Evolutionary conservation across 2,329 filamentous ascomycete species (phyloP).

Genomic region (Venturia carpophila): DNA sequence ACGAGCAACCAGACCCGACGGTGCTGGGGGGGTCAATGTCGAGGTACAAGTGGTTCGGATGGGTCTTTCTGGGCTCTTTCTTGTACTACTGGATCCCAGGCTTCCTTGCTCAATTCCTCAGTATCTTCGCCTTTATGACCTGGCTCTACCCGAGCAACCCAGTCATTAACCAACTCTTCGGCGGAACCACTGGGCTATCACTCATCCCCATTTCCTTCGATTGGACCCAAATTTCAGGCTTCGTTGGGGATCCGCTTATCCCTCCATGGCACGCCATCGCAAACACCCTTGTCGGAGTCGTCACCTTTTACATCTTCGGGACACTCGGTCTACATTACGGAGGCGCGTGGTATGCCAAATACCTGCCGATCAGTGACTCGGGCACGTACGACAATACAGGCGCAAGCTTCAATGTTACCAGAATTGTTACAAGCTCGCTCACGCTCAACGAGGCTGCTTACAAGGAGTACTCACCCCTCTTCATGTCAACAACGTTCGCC

Average conservation of each 20-base stretch:
- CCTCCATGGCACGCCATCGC: constrained; percentile 19
- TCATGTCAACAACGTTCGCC: constrained; percentile 64
- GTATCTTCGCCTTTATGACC: constrained; percentile 25
- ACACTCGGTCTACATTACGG: constrained; percentile 56
- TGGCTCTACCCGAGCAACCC: constrained; percentile 26
- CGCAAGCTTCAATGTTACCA: constrained; percentile 53
- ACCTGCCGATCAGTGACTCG: constrained; percentile 62
- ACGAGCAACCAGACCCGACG: constrained; percentile 22
- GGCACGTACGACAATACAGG: constrained; percentile 66
- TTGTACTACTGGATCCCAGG: constrained; percentile 27
- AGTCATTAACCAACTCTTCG: constrained; percentile 27
- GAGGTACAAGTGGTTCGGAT: constrained; percentile 24
- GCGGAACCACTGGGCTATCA: constrained; percentile 24
- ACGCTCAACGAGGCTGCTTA: constrained; percentile 58
- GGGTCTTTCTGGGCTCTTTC: constrained; percentile 23
- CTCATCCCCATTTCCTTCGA: constrained; percentile 26
- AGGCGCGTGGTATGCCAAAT: constrained; percentile 56
- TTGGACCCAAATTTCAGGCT: constrained; percentile 29
- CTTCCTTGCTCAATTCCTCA: constrained; percentile 23
- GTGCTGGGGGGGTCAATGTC: constrained; percentile 25
- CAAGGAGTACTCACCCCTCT: constrained; percentile 51
- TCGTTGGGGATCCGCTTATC: constrained; percentile 18
- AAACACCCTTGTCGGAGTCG: constrained; percentile 18
- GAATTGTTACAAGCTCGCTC: constrained; percentile 54
- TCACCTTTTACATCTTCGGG: constrained; percentile 39